These are phyloP conservation scores for Encephalitozoon cuniculi DNA, from an alignment of 371 early-diverging fungal genomes.

Conservation along the genomic window DNA sequence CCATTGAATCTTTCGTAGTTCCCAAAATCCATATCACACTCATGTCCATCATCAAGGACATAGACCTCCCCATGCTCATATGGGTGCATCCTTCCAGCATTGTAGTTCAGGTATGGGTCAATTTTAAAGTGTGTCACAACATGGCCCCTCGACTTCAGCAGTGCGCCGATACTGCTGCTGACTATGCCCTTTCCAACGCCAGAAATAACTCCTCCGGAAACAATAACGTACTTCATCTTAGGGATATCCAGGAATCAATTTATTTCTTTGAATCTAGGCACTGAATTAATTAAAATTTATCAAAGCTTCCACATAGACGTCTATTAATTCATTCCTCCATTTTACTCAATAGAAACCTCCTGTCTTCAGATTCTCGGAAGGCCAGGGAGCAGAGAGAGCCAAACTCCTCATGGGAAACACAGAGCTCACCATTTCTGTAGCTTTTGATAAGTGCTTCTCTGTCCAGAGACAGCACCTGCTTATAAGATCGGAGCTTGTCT, in stretches of 20 bases:
- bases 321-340: too few relatives aligned
- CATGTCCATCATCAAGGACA: slow-evolving; percentile 95
- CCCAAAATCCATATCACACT: slow-evolving; percentile 94
- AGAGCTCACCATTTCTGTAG: neutral
- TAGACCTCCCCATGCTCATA: slow-evolving; percentile 95
- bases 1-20: slow-evolving; percentile 96
- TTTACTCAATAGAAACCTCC: neutral
- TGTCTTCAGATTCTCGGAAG: neutral
- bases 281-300: neutral
- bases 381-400: neutral
- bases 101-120: slow-evolving; percentile 96
- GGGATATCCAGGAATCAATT: neutral
- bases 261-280: neutral
- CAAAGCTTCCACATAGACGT: too few relatives aligned
- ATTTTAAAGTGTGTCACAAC: slow-evolving; percentile 95
- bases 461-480: neutral
- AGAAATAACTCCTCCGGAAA: slow-evolving; percentile 93
- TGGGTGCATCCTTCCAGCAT: slow-evolving; percentile 89
- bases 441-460: neutral
- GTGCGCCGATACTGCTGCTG: slow-evolving; percentile 84
- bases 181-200: slow-evolving; percentile 97
- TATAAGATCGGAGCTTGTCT: neutral
- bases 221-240: slow-evolving; percentile 72
- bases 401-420: neutral
- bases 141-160: slow-evolving; percentile 82